Percentiles rank a stretch among this genome's conserved stretches.
Evolutionary conservation across 345 rosid species (phyloP).

Genomic region (Euphorbia pulcherrima): DNA sequence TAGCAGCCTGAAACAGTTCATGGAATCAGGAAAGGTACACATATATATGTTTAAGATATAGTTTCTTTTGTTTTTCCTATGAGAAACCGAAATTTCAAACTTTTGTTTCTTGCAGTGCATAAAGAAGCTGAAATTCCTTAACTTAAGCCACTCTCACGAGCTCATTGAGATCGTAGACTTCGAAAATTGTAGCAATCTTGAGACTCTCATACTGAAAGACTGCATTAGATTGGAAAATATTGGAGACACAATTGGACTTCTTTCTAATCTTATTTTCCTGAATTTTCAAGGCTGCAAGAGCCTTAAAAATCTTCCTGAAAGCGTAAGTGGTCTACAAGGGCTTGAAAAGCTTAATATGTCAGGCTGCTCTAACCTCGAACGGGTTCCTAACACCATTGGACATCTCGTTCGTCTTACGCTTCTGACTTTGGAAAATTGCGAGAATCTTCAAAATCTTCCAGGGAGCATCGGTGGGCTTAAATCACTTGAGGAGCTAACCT

Average conservation of each 20-base stretch:
- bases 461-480: conserved; percentile 1
- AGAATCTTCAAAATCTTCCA: conserved; percentile 11
- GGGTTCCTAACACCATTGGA: conserved; percentile 13
- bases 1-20: conserved; percentile 12
- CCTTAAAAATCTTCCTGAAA: too few relatives aligned
- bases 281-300: too few relatives aligned
- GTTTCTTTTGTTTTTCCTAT: too few relatives aligned
- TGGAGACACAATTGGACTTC: neutral
- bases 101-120: conserved; percentile 1
- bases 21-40: neutral
- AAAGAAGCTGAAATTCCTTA: conserved; percentile 16
- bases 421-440: neutral
- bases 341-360: too few relatives aligned
- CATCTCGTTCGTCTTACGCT: neutral
- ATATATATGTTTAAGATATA: too few relatives aligned
- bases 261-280: too few relatives aligned
- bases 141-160: conserved; percentile 6
- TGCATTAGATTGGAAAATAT: conserved; percentile 13
- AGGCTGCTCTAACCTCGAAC: too few relatives aligned
- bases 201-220: conserved; percentile 4
- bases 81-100: neutral
- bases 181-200: neutral
- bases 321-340: too few relatives aligned
- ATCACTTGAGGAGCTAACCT: conserved; percentile 4
- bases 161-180: conserved; percentile 8